phyloP scores from a whole-genome alignment of 805 yeast genomes.

The Metschnikowia dekortorum region DNA sequence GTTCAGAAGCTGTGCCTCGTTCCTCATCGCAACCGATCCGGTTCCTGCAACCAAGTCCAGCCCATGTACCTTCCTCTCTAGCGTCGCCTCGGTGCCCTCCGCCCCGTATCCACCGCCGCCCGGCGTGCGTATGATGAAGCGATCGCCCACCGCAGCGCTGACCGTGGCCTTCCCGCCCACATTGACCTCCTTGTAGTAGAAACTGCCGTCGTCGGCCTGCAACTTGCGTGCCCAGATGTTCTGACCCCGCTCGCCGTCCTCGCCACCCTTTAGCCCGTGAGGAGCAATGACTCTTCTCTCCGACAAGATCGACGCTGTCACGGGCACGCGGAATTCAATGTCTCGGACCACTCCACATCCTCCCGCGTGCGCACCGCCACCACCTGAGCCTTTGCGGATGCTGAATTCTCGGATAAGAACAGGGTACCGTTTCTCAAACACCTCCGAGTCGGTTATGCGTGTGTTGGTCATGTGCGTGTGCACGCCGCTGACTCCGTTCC shows the following conservation, averaged over 20 bases:
- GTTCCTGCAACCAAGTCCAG: slow-evolving; percentile 23
- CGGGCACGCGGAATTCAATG: slow-evolving; percentile 18
- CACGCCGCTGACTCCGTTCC: slow-evolving; percentile 17
- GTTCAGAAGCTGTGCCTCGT: slow-evolving; percentile 33
- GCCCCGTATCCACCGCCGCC: slow-evolving; percentile 45
- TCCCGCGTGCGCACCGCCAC: slow-evolving; percentile 13
- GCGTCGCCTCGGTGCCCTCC: background rate
- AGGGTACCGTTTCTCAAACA: slow-evolving; percentile 19
- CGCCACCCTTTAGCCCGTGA: slow-evolving; percentile 82
- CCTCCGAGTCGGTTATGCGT: slow-evolving; percentile 18
- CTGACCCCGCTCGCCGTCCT: slow-evolving; percentile 65
- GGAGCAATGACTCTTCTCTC: slow-evolving; percentile 86
- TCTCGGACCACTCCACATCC: slow-evolving; percentile 19
- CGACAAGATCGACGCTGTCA: slow-evolving; percentile 49
- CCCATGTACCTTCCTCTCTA: slow-evolving; percentile 5
- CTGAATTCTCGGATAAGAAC: slow-evolving; percentile 17
- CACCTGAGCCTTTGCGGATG: slow-evolving; percentile 15
- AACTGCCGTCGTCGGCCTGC: slow-evolving; percentile 16
- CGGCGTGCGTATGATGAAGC: slow-evolving; percentile 37
- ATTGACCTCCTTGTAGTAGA: slow-evolving; percentile 17
- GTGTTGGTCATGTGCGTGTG: slow-evolving; percentile 20
- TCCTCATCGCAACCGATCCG: slow-evolving; percentile 35
- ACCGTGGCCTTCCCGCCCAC: slow-evolving; percentile 19
- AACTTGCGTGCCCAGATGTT: slow-evolving; percentile 31
- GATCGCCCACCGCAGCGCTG: slow-evolving; percentile 35